These are phyloP conservation scores for Choanephora cucurbitarum DNA, from an alignment of 371 early-diverging fungal genomes.

Conservation along the genomic window DNA sequence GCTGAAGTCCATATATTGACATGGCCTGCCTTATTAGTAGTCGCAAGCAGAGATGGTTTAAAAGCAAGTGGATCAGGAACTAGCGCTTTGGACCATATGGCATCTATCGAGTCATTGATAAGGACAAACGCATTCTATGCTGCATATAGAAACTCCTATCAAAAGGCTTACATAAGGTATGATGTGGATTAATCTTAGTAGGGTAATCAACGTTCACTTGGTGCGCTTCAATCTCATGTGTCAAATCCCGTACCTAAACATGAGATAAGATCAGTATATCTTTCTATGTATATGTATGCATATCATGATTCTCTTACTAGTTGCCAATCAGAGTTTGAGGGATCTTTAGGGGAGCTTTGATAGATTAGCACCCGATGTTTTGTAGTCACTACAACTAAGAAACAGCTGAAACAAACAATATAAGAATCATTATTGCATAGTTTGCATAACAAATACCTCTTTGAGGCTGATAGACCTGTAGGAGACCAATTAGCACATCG, in stretches of 20 bases:
- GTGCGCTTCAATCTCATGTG: slow-evolving; percentile 12
- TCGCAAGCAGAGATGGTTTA: slow-evolving; percentile 23
- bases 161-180: slow-evolving; percentile 25
- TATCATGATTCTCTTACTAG: slow-evolving; percentile 17
- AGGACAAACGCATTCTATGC: neutral
- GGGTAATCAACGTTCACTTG: slow-evolving; percentile 5
- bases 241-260: slow-evolving; percentile 19
- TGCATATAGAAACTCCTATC: too few relatives aligned
- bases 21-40: slow-evolving; percentile 32
- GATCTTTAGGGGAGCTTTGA: slow-evolving; percentile 16
- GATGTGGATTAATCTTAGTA: slow-evolving; percentile 11
- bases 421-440: neutral
- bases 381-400: slow-evolving; percentile 37
- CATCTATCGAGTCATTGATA: slow-evolving; percentile 11
- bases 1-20: slow-evolving; percentile 26
- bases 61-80: slow-evolving; percentile 16
- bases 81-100: slow-evolving; percentile 28
- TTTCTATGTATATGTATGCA: too few relatives aligned
- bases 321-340: slow-evolving; percentile 24
- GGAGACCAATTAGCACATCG: slow-evolving; percentile 38
- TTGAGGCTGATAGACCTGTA: slow-evolving; percentile 19
- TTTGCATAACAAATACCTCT: slow-evolving; percentile 19
- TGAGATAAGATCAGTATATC: neutral
- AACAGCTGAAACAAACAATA: slow-evolving; percentile 19
- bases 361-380: slow-evolving; percentile 34